Conservation (phyloP, 1,139 yeast genomes). For the Saccharomyces pastorianus region DNA sequence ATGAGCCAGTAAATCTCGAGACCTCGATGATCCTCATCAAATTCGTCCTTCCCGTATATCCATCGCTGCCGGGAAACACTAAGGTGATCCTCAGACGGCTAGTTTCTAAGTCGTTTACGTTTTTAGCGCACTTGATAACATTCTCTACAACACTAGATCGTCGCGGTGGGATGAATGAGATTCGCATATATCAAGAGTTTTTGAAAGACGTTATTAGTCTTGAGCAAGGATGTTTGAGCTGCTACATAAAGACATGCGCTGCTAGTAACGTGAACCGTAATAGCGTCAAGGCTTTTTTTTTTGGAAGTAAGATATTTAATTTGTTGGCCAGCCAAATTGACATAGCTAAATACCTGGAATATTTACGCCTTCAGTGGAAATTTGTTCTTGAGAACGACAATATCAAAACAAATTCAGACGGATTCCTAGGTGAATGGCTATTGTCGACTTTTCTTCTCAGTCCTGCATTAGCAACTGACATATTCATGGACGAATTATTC, state of each 20-base stretch:
- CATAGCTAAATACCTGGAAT: slow-evolving; percentile 23
- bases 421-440: slow-evolving; percentile 14
- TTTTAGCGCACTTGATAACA: slow-evolving; percentile 13
- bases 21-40: slow-evolving; percentile 17
- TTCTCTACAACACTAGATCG: slow-evolving; percentile 5
- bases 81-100: slow-evolving; percentile 6
- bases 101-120: slow-evolving; percentile 9
- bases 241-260: slow-evolving; percentile 3
- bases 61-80: slow-evolving; percentile 13
- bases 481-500: slow-evolving; percentile 22
- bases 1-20: slow-evolving; percentile 8
- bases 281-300: slow-evolving; percentile 26
- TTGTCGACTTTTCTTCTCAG: slow-evolving; percentile 27
- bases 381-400: slow-evolving; percentile 10
- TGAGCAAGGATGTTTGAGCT: slow-evolving; percentile 9
- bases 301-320: slow-evolving; percentile 34
- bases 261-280: slow-evolving; percentile 14
- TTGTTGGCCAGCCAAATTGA: slow-evolving; percentile 21
- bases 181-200: slow-evolving; percentile 12
- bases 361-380: slow-evolving; percentile 25
- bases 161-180: slow-evolving; percentile 6
- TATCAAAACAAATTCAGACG: not conserved
- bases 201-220: slow-evolving; percentile 11
- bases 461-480: slow-evolving; percentile 22
- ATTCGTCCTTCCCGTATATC: slow-evolving; percentile 19